A percentile compares a stretch with the other conserved stretches of the same genome.
Evolutionary conservation across 2,329 filamentous ascomycete species (phyloP).

Genomic region (Penicillium sp.): DNA sequence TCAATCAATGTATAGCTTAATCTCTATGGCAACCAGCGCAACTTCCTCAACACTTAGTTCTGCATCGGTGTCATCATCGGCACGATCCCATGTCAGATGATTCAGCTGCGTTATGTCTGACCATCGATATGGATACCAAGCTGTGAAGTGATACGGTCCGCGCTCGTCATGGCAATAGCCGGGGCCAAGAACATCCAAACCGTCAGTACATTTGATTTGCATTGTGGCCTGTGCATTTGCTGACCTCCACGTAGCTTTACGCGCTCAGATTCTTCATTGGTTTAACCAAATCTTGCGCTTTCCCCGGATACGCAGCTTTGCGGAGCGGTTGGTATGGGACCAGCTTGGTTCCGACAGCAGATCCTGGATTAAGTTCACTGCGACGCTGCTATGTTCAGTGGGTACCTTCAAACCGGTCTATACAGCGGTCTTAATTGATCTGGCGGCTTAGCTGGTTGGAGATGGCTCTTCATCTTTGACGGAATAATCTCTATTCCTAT

Average conservation of each 20-base stretch:
- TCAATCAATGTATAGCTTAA: not conserved
- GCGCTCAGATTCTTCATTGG: not conserved
- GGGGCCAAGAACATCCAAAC: not conserved
- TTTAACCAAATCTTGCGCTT: not conserved
- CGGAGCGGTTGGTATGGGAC: not conserved
- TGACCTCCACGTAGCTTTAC: not conserved
- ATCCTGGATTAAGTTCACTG: not conserved
- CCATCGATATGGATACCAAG: not conserved
- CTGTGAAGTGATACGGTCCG: not conserved
- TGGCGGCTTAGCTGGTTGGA: not conserved
- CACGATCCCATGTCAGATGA: not conserved
- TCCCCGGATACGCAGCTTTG: not conserved
- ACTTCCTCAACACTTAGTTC: not conserved
- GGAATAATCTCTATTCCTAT: not conserved
- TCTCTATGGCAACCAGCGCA: not conserved
- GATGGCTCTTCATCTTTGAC: not conserved
- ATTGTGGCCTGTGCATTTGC: too few species aligned
- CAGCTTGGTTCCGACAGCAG: too few species aligned
- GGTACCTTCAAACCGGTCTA: not conserved
- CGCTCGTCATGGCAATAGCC: not conserved
- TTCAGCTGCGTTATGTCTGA: not conserved
- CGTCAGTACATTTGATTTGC: not conserved
- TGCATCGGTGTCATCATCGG: not conserved
- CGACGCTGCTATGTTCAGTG: not conserved
- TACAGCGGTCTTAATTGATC: not conserved